These are phyloP conservation scores for Vickermania spadyakhi DNA, from an alignment of 208 protist species.

Conservation along the genomic window DNA sequence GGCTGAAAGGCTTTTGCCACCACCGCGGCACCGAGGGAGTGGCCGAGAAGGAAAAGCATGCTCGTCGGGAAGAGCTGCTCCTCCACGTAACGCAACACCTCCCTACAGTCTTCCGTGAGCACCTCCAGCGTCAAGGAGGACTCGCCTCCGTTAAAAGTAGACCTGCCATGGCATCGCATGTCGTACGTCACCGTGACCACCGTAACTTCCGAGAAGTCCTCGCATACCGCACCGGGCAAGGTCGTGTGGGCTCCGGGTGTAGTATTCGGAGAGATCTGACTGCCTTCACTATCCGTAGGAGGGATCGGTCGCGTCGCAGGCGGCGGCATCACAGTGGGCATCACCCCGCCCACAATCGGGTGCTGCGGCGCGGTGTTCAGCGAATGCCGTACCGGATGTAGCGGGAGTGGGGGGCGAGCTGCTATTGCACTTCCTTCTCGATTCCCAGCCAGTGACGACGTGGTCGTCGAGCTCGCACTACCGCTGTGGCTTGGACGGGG, in stretches of 20 bases:
- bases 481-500: background rate
- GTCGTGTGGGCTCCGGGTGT: background rate
- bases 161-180: slow-evolving; percentile 82
- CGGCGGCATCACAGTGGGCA: slow-evolving; percentile 1
- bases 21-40: slow-evolving; percentile 84
- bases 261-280: background rate
- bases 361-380: too few relatives aligned
- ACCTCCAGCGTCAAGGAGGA: slow-evolving; percentile 44
- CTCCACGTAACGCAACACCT: slow-evolving; percentile 31
- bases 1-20: slow-evolving; percentile 17
- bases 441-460: too few relatives aligned
- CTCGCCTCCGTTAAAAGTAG: slow-evolving; percentile 56
- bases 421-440: too few relatives aligned
- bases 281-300: background rate
- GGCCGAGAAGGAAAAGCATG: slow-evolving; percentile 63
- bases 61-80: slow-evolving; percentile 25
- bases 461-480: too few relatives aligned
- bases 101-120: slow-evolving; percentile 56
- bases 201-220: slow-evolving; percentile 26
- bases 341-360: background rate
- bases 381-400: too few relatives aligned
- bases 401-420: background rate
- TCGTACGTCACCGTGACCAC: slow-evolving; percentile 58
- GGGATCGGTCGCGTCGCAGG: background rate
- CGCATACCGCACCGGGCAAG: slow-evolving; percentile 8